Percentiles rank a stretch among this genome's conserved stretches.
phyloP scores from a whole-genome alignment of 331 rosid species.

The Prunus yedoensis region DNA sequence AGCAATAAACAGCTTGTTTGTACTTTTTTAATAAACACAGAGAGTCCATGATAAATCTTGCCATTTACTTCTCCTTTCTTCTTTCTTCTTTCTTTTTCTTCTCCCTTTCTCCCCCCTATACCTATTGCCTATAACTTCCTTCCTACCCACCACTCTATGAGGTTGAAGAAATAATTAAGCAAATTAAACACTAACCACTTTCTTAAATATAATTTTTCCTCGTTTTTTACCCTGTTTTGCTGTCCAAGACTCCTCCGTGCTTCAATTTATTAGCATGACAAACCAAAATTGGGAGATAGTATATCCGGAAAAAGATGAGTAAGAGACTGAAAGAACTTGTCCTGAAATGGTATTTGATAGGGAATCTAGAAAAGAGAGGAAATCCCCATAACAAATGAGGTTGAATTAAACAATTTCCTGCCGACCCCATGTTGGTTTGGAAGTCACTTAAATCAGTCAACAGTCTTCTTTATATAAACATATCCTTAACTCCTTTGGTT shows the following conservation, averaged over 20 bases:
- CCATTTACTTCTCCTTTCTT: not conserved
- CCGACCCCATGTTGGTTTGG: not conserved
- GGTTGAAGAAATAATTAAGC: not conserved
- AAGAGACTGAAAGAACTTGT: not conserved
- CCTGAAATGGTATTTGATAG: not conserved
- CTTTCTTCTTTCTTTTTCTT: too few species aligned
- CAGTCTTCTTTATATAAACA: not conserved
- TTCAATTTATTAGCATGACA: constrained; percentile 8
- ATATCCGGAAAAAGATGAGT: not conserved
- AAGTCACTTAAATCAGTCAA: not conserved
- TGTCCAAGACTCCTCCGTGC: not conserved
- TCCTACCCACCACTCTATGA: constrained; percentile 1
- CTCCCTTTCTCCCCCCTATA: not conserved
- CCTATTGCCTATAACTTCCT: not conserved
- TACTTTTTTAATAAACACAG: not conserved
- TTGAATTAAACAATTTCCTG: not conserved
- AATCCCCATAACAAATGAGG: not conserved
- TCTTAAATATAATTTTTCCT: not conserved
- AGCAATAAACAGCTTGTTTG: constrained; percentile 3
- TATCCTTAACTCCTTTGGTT: constrained; percentile 5
- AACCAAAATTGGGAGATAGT: not conserved
- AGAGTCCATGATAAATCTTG: constrained; percentile 10
- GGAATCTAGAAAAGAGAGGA: not conserved
- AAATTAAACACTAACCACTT: not conserved
- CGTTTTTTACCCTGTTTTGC: not conserved